Evolutionary conservation across 345 rosid genomes (phyloP).

Genomic region (Passiflora organensis): DNA sequence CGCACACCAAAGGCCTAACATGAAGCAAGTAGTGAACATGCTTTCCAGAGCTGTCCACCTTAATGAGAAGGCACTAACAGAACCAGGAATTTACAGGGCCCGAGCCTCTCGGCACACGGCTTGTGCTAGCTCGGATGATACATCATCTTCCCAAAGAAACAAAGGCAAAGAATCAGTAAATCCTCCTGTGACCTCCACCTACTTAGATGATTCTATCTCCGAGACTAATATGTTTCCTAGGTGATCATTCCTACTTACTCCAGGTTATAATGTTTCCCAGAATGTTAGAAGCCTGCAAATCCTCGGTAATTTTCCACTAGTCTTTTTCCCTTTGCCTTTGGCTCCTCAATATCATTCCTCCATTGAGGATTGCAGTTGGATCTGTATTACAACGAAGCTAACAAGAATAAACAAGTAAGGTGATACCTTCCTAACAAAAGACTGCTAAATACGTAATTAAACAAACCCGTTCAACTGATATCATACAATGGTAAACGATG

Average conservation of each 20-base stretch:
- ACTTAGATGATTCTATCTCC: conserved; percentile 19
- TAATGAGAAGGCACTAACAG: conserved; percentile 52
- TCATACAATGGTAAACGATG: no score
- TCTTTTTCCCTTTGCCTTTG: not conserved
- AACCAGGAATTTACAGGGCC: conserved; percentile 59
- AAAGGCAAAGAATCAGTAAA: conserved; percentile 40
- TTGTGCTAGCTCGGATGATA: conserved; percentile 30
- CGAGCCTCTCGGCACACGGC: conserved; percentile 19
- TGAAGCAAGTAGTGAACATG: conserved; percentile 89
- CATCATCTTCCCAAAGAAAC: conserved; percentile 42
- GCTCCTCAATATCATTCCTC: no score
- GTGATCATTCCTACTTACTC: conserved; percentile 23
- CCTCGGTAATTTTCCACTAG: not conserved
- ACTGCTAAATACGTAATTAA: not conserved
- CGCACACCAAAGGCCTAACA: conserved; percentile 61
- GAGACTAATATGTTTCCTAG: conserved; percentile 59
- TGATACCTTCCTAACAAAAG: conserved; percentile 1
- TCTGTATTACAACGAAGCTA: no score
- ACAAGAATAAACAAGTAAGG: no score
- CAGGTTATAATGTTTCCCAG: not conserved
- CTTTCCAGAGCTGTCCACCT: conserved; percentile 61
- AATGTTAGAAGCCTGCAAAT: not conserved
- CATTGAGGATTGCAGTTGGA: no score
- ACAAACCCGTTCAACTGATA: not conserved
- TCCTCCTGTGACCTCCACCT: conserved; percentile 23